Conservation (phyloP, 2,329 filamentous ascomycete species). For the Ambrosiella xylebori region DNA sequence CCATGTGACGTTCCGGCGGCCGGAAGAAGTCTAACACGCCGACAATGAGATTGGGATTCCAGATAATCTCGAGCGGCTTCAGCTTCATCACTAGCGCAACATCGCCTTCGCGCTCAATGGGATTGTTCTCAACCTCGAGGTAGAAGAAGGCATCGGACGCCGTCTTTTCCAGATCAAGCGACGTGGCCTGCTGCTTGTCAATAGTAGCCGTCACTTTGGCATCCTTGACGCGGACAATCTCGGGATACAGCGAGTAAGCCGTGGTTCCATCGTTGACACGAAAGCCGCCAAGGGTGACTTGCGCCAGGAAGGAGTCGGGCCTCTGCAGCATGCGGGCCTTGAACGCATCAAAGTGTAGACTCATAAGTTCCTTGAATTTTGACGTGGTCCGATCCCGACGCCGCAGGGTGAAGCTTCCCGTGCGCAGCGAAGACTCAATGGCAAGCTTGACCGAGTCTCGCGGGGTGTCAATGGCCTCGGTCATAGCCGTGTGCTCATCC, state of each 20-base stretch:
- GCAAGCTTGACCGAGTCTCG: conserved; percentile 86
- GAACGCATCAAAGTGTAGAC: conserved; percentile 87
- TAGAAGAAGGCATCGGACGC: conserved; percentile 68
- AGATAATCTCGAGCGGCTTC: conserved; percentile 91
- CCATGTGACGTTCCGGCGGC: conserved; percentile 92
- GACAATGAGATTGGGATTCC: conserved; percentile 86
- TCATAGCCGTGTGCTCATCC: conserved; percentile 83
- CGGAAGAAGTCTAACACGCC: conserved; percentile 91
- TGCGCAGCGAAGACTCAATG: conserved; percentile 80
- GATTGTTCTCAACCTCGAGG: conserved; percentile 85
- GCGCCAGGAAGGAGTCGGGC: conserved; percentile 76
- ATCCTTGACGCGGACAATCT: conserved; percentile 92
- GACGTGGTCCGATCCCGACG: conserved; percentile 50
- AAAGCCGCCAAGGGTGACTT: conserved; percentile 80
- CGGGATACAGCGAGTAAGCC: conserved; percentile 72
- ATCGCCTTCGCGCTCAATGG: conserved; percentile 80
- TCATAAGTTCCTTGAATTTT: conserved; percentile 52
- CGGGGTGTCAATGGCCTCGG: conserved; percentile 76
- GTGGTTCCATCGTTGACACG: conserved; percentile 94
- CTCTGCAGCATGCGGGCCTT: conserved; percentile 77
- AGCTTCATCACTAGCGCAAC: conserved; percentile 78
- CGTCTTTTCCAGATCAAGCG: background rate
- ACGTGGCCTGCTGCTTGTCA: background rate
- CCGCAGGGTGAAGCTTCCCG: conserved; percentile 87
- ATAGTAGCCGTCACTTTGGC: conserved; percentile 29